Evolutionary conservation across 2,329 filamentous ascomycete genomes (phyloP).

Genomic region (Ceratocystis eucalypticola): DNA sequence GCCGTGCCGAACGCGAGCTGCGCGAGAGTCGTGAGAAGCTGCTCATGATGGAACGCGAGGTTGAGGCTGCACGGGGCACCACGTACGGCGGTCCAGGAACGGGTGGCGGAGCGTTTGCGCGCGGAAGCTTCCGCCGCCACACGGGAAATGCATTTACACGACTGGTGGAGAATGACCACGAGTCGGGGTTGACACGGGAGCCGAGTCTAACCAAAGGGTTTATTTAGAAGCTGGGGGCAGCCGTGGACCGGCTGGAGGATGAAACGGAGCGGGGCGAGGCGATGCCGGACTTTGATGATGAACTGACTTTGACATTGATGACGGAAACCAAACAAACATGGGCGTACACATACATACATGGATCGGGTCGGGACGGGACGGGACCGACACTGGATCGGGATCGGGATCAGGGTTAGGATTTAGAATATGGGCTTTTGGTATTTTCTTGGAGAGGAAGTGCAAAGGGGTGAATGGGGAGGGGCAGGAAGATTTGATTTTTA

Average conservation of each 20-base stretch:
- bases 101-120: slow-evolving; percentile 24
- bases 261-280: neutral
- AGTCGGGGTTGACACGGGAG: slow-evolving; percentile 47
- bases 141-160: slow-evolving; percentile 27
- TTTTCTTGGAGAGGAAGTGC: too few relatives aligned
- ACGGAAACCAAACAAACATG: neutral
- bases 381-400: neutral
- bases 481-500: neutral
- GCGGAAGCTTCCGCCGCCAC: slow-evolving; percentile 36
- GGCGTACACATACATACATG: neutral
- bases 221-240: slow-evolving; percentile 33
- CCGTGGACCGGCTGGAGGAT: neutral
- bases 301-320: neutral
- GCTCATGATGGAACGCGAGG: slow-evolving; percentile 69
- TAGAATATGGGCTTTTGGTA: neutral
- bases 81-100: slow-evolving; percentile 27
- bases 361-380: neutral
- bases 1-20: slow-evolving; percentile 79
- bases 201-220: slow-evolving; percentile 70
- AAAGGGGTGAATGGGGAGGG: neutral
- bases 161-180: slow-evolving; percentile 30
- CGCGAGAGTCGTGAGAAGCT: slow-evolving; percentile 76
- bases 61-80: slow-evolving; percentile 60
- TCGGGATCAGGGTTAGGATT: neutral
- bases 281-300: neutral